A percentile compares a stretch with the other conserved stretches of the same genome.
phyloP scores from a whole-genome alignment of 148 eudicot genomes.

The Chenopodium album region DNA sequence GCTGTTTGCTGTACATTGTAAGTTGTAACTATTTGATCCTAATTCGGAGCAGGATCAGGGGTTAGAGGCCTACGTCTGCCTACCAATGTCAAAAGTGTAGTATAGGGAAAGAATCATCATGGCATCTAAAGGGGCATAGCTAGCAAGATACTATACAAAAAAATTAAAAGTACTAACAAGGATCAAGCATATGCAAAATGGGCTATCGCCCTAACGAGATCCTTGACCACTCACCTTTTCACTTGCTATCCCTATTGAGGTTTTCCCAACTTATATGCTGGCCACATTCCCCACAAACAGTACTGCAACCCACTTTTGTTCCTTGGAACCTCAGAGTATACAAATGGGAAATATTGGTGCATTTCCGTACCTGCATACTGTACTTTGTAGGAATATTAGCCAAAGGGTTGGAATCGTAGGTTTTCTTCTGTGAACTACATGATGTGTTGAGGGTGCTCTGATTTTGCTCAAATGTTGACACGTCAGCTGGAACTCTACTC shows the following conservation, averaged over 20 bases:
- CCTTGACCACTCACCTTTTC: not conserved
- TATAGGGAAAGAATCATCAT: not conserved
- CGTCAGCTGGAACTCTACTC: constrained; percentile 53
- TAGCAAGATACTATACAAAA: constrained; percentile 3
- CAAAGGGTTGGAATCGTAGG: constrained; percentile 18
- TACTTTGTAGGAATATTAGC: constrained; percentile 33
- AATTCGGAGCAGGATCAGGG: constrained; percentile 3
- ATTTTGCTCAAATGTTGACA: constrained; percentile 32
- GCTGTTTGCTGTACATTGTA: constrained; percentile 22
- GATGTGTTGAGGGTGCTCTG: constrained; percentile 8
- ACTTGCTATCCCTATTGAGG: constrained; percentile 28
- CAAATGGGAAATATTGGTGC: constrained; percentile 70
- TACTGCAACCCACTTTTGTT: constrained; percentile 57
- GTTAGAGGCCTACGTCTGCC: not conserved
- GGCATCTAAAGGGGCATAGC: not conserved
- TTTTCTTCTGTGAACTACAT: constrained; percentile 19
- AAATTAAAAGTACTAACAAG: constrained; percentile 4
- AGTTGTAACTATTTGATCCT: not conserved
- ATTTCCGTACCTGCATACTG: constrained; percentile 46
- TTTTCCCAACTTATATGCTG: constrained; percentile 64
- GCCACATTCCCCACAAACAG: constrained; percentile 89
- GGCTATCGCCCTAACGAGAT: constrained; percentile 3
- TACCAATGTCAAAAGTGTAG: constrained; percentile 1
- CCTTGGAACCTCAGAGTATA: constrained; percentile 70
- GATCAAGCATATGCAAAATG: constrained; percentile 20